These are phyloP conservation scores for Phyllosticta citriasiana DNA, from an alignment of 2,329 filamentous ascomycete genomes.

Conservation along the genomic window DNA sequence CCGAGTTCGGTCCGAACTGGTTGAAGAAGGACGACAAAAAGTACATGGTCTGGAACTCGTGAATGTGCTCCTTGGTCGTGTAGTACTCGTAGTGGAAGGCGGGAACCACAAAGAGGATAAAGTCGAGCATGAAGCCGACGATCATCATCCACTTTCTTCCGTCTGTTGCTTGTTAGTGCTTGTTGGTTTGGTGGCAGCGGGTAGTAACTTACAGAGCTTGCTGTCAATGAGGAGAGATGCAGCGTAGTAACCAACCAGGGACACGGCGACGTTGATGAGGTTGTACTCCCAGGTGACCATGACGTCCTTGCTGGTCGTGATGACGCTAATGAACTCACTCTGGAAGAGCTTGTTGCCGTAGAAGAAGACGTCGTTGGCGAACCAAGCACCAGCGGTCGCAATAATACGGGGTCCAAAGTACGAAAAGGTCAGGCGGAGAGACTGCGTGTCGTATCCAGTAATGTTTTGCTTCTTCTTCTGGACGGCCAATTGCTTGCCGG, in stretches of 20 bases:
- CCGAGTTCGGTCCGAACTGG: slow-evolving; percentile 93
- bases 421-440: slow-evolving; percentile 64
- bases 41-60: slow-evolving; percentile 96
- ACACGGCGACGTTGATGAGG: slow-evolving; percentile 80
- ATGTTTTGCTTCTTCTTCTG: slow-evolving; percentile 81
- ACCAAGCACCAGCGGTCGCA: slow-evolving; percentile 84
- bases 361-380: slow-evolving; percentile 96
- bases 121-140: slow-evolving; percentile 83
- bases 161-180: slow-evolving; percentile 29
- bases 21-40: slow-evolving; percentile 98
- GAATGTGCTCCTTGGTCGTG: slow-evolving; percentile 58
- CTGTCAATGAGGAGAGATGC: slow-evolving; percentile 87
- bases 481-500: slow-evolving; percentile 68
- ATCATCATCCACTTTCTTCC: slow-evolving; percentile 96
- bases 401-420: slow-evolving; percentile 81
- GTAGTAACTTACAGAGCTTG: slow-evolving; percentile 54
- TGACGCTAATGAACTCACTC: slow-evolving; percentile 74
- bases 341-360: slow-evolving; percentile 99
- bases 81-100: slow-evolving; percentile 85
- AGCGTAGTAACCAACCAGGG: slow-evolving; percentile 78
- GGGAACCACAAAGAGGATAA: slow-evolving; percentile 86
- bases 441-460: slow-evolving; percentile 85
- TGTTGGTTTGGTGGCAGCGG: neutral
- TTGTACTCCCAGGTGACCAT: slow-evolving; percentile 90
- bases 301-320: slow-evolving; percentile 61